These are phyloP conservation scores for Draba incana DNA, from an alignment of 345 rosid species.

Conservation along the genomic window DNA sequence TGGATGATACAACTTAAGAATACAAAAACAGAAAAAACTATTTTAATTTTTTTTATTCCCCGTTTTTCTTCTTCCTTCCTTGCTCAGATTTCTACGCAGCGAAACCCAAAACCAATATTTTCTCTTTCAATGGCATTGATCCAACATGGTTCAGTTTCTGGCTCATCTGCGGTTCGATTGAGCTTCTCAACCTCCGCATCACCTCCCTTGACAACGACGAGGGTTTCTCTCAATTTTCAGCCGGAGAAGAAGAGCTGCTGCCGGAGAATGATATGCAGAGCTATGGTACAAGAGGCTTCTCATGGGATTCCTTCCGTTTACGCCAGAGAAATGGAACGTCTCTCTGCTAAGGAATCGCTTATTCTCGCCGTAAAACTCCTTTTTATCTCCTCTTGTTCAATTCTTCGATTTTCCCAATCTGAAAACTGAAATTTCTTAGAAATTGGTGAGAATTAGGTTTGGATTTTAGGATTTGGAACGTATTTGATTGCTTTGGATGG, in stretches of 20 bases:
- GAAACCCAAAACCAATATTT: no score
- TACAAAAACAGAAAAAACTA: no score
- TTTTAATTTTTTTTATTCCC: no score
- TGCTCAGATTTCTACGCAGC: constrained; percentile 30
- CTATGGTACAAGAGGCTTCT: constrained; percentile 71
- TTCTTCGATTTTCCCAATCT: background rate
- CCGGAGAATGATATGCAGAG: constrained; percentile 40
- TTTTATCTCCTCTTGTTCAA: background rate
- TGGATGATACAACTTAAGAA: no score
- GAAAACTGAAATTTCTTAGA: background rate
- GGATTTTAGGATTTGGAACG: background rate
- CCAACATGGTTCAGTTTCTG: constrained; percentile 35
- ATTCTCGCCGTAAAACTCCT: constrained; percentile 70
- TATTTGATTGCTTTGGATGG: background rate
- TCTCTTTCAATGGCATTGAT: constrained; percentile 32
- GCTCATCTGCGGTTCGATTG: constrained; percentile 28
- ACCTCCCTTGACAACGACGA: constrained; percentile 23
- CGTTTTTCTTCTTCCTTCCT: constrained; percentile 28
- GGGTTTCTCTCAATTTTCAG: constrained; percentile 32
- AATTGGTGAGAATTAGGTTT: constrained; percentile 7
- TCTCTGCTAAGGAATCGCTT: constrained; percentile 94
- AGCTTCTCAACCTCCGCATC: constrained; percentile 29
- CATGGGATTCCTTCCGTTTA: constrained; percentile 80
- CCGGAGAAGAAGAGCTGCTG: constrained; percentile 36
- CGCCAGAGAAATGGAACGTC: constrained; percentile 96